A percentile compares a stretch with the other conserved stretches of the same genome.
Evolutionary conservation across 129 eudicot species (phyloP).

Genomic region (Pulicaria dysenterica): DNA sequence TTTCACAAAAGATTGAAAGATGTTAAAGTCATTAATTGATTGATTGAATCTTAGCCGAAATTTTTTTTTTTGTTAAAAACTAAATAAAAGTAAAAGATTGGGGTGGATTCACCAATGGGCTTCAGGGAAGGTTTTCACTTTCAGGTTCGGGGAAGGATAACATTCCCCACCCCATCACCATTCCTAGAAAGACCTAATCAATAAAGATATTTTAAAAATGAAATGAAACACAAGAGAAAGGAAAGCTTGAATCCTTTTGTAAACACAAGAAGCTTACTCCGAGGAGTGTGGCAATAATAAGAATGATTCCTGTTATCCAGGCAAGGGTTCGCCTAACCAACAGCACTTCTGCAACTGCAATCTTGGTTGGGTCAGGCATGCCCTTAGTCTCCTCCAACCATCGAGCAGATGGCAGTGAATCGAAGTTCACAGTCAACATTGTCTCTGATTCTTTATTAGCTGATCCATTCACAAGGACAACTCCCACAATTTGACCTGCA

Average conservation of each 20-base stretch:
- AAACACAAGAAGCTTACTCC: conserved; percentile 59
- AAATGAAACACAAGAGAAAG: not conserved
- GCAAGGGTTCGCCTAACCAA: conserved; percentile 71
- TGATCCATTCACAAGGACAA: conserved; percentile 36
- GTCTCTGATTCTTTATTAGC: conserved; percentile 31
- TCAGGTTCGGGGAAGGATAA: not conserved
- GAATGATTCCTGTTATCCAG: conserved; percentile 75
- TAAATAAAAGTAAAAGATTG: no score
- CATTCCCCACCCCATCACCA: not conserved
- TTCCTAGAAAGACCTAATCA: not conserved
- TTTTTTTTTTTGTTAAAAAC: no score
- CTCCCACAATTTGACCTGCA: conserved; percentile 76
- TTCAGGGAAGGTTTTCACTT: no score
- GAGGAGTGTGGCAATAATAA: conserved; percentile 63
- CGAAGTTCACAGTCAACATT: conserved; percentile 41
- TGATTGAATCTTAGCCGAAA: no score
- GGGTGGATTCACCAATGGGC: no score
- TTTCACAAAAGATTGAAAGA: no score
- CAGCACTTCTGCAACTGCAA: conserved; percentile 40
- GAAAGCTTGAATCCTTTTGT: not conserved
- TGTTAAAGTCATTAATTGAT: no score
- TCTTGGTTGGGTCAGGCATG: conserved; percentile 18
- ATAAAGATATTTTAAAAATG: not conserved
- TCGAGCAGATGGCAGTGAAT: conserved; percentile 49
- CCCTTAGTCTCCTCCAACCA: conserved; percentile 46